Base-by-base conservation (phyloP, 495 filamentous ascomycete species). In the Lindgomyces ingoldianus region DNA sequence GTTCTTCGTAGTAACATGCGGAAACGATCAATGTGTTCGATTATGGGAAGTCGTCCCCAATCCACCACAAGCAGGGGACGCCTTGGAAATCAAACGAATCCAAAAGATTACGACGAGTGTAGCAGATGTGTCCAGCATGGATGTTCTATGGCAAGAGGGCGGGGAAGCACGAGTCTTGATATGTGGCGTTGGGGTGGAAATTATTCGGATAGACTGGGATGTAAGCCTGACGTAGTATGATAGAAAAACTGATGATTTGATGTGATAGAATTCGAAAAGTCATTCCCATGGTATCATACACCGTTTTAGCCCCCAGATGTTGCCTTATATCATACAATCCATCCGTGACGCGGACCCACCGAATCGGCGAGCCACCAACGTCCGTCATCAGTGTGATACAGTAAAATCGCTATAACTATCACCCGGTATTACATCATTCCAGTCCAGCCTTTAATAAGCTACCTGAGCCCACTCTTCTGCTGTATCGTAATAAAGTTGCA, bases 11-110 rank as follows among this genome's bases (percentile, higher is more conserved):
- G 82, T 84, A 4, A 87, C 84, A 1, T 82, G 85, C 0, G 86
- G 91, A 25, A 91, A 89, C 58, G 94, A 97, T 70, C 92, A 96
- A 76, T 81, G 86, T 21, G 71, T 96, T 57, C 91, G 89, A 70
- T 65, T 88, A 1, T 97, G 93, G 93, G 71, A 66, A 1, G 65
- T 87, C 19, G 57, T 55, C 0, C 66, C 83, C 27, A 62, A 30
- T 26, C 56, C 75, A 66, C 11, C n/a, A 48, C 8, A 27, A 22
- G 25, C 2, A 12, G 72, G 75, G 26, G 71, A 81, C 2, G 72
- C 62, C 4, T 76, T 89, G 3, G 58, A 67, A 4, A 53, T 78
- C 4, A 69, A 69, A 47, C 61, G 85, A 45, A 27, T 81, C 9
- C 76, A 76, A 4, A 81, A 87, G 60, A 72, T 74, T 42, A 87